These are phyloP conservation scores for Nicotiana paniculata DNA, from an alignment of 257 asterid genomes.

Conservation along the genomic window DNA sequence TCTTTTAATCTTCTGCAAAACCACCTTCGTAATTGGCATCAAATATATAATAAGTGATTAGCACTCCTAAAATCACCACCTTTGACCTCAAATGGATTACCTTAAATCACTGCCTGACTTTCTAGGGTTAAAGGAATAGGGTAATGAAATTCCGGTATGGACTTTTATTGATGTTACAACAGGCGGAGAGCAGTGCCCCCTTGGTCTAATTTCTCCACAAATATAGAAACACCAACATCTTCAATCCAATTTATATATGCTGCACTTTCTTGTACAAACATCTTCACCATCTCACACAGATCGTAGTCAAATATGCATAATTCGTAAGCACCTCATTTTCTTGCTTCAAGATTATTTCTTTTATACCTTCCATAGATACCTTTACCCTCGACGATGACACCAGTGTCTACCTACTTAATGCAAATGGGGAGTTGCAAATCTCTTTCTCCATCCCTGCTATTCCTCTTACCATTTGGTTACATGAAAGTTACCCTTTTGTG, in stretches of 20 bases:
- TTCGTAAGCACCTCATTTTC: slow-evolving; percentile 44
- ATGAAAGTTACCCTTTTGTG: slow-evolving; percentile 49
- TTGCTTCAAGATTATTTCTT: slow-evolving; percentile 38
- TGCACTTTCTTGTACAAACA: slow-evolving; percentile 43
- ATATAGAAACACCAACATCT: not conserved
- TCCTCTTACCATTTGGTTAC: slow-evolving; percentile 50
- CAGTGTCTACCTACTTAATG: slow-evolving; percentile 38
- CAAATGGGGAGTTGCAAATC: slow-evolving; percentile 32
- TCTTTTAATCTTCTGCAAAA: not conserved
- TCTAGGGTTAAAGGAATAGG: too few relatives aligned
- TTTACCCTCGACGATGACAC: slow-evolving; percentile 54
- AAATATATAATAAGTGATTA: not conserved
- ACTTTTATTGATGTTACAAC: too few relatives aligned
- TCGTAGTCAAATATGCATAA: slow-evolving; percentile 62
- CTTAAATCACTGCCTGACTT: slow-evolving; percentile 6
- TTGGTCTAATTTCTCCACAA: too few relatives aligned
- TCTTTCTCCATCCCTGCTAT: slow-evolving; percentile 25
- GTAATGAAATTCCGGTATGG: too few relatives aligned
- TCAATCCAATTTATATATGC: slow-evolving; percentile 44
- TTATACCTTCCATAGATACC: slow-evolving; percentile 34
- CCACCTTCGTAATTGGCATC: too few relatives aligned
- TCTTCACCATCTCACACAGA: slow-evolving; percentile 37
- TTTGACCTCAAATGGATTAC: slow-evolving; percentile 5
- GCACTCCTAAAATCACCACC: not conserved
- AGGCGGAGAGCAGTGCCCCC: too few relatives aligned